These are phyloP conservation scores for Aspergillus tamarii DNA, from an alignment of 2,329 filamentous ascomycete genomes.

Conservation along the genomic window DNA sequence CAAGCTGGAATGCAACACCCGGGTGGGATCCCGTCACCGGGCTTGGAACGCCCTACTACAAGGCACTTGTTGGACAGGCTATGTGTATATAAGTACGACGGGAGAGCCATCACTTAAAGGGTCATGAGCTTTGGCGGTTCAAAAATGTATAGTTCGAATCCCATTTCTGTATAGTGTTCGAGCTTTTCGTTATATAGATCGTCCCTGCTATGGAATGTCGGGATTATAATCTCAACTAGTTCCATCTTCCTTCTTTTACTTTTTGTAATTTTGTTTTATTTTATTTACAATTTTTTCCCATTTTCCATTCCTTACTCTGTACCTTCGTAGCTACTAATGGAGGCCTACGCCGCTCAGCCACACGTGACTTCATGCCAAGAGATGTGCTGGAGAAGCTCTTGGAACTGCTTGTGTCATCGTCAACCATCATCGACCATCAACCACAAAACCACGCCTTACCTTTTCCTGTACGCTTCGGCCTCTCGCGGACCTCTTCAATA, in stretches of 20 bases:
- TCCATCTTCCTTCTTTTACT: not conserved
- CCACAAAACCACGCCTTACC: not conserved
- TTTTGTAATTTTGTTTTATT: not conserved
- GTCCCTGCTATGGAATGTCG: not conserved
- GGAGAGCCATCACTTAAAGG: not conserved
- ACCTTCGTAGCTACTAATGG: not conserved
- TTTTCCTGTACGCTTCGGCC: not conserved
- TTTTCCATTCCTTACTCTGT: not conserved
- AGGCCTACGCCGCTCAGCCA: no score
- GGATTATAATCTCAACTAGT: no score
- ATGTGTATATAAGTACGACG: conserved; percentile 4
- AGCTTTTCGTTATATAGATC: not conserved
- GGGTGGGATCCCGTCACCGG: conserved; percentile 58
- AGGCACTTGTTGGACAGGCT: conserved; percentile 20
- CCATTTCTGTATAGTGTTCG: not conserved
- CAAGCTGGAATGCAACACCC: conserved; percentile 54
- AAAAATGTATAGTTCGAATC: not conserved
- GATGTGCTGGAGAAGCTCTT: conserved; percentile 20
- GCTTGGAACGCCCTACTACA: conserved; percentile 30
- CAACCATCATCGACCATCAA: conserved; percentile 11
- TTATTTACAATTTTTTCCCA: not conserved
- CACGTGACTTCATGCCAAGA: conserved; percentile 13
- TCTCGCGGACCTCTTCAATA: not conserved
- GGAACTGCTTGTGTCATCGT: conserved; percentile 21
- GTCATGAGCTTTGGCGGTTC: not conserved